Percentiles rank a stretch among this genome's conserved stretches.
Conservation (phyloP, 768 basidiomycete species). For the Podaxis mareebaensis region DNA sequence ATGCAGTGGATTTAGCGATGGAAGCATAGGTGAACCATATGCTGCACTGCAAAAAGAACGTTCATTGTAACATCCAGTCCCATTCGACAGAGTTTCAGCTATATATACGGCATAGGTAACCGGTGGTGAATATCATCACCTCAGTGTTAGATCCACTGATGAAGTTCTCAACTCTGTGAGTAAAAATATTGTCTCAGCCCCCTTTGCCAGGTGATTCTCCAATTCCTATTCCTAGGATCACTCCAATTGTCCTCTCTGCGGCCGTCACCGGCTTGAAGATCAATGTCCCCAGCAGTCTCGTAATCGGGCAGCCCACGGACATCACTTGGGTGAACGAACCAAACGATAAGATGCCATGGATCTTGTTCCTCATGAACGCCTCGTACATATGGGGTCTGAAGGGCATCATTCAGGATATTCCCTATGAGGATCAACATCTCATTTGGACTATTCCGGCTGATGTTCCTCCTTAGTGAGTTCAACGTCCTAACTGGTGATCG, state of each 20-base stretch:
- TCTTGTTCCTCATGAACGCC: conserved; percentile 1
- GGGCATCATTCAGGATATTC: neutral
- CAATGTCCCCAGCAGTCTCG: neutral
- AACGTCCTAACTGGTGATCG: neutral
- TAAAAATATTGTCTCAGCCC: neutral
- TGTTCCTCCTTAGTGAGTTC: neutral
- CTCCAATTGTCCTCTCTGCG: neutral
- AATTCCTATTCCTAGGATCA: neutral
- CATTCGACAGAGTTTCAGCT: neutral
- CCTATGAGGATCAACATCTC: neutral
- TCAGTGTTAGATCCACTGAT: neutral
- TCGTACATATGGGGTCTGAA: neutral
- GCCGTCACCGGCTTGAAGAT: neutral
- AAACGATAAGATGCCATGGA: neutral
- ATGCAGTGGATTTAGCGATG: neutral
- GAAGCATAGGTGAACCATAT: neutral
- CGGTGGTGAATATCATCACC: neutral
- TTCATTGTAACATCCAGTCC: neutral
- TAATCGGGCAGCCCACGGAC: neutral
- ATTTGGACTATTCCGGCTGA: neutral
- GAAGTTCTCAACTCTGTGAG: neutral
- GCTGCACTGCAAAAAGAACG: neutral
- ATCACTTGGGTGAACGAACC: neutral
- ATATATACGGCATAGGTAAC: neutral
- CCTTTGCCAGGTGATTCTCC: neutral